Evolutionary conservation across 2,329 filamentous ascomycete species (phyloP), one percentile per base, ranked within the genome.

Genomic region (Pseudonectria foliicola): DNA sequence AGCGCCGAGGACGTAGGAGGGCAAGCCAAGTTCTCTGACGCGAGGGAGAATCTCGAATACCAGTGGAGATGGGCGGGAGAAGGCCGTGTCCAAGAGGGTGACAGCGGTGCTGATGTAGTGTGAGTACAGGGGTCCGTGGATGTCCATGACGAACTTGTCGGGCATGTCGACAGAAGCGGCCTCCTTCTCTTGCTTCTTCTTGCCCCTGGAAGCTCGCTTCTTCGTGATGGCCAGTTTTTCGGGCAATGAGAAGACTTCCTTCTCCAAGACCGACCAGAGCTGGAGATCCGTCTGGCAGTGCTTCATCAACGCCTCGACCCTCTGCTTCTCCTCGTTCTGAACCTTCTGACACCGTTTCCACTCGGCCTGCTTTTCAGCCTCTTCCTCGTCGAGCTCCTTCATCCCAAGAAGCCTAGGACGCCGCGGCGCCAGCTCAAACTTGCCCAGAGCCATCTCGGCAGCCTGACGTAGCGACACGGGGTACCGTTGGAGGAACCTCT

Each of bases 1-100:
- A 6, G 76, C 80, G 31, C 82, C 84, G 1, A 90, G 70, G 6
- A 85, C 77, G 50, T 82, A 85, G 0, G 81, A 82, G 1, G 75
- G 72, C 2, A 82, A 69, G 2, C 84, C 83, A 1, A 85, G 66
- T 29, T 71, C 66, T 52, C 83, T 84, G 48, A 88, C 64, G 7
- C 73, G 71, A 0, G 83, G 81, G 1, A 89, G 64, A 16, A 88
- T 59, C 29, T 69, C 67, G 29, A 83, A 68, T 0, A 69, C 66
- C 1, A 83, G 64, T 0, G 70, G 65, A 1, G 82, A 87, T 0
- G 74, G 62, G 10, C 64, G 68, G 8, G 52, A 42, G 39, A 85
- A 88, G 2, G 66, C 62, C 3, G 60, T 63, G 45, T 78, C 71
- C 4, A 86, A 63, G 2, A 75, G 65, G 1, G 65, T 61, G 12